phyloP scores from a whole-genome alignment of 2,329 filamentous ascomycete species.

The Emergomyces pasteurianus region DNA sequence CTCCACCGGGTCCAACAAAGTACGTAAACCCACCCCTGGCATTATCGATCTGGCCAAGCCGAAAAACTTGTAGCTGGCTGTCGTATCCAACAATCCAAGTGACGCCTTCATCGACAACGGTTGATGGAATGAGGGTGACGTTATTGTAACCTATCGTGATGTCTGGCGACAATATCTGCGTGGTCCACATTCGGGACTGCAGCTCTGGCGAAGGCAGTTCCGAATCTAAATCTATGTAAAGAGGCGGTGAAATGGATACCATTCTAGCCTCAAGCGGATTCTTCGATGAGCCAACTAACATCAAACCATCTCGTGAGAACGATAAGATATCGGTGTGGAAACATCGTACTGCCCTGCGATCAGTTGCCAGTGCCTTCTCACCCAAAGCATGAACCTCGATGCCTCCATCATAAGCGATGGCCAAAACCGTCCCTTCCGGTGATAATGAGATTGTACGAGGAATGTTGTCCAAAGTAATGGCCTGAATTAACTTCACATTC shows the following conservation, averaged over 20 bases:
- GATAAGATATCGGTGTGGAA: slow-evolving; percentile 60
- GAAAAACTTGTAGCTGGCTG: slow-evolving; percentile 62
- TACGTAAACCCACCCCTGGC: slow-evolving; percentile 65
- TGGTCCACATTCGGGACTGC: slow-evolving; percentile 69
- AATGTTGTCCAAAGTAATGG: slow-evolving; percentile 64
- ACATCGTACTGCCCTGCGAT: slow-evolving; percentile 66
- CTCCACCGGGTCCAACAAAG: slow-evolving; percentile 55
- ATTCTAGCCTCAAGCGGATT: slow-evolving; percentile 54
- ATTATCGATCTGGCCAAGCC: slow-evolving; percentile 63
- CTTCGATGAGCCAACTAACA: slow-evolving; percentile 63
- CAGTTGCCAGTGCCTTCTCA: slow-evolving; percentile 49
- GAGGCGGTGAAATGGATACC: slow-evolving; percentile 66
- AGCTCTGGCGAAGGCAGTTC: slow-evolving; percentile 45
- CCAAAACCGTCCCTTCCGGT: slow-evolving; percentile 68
- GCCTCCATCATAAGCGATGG: slow-evolving; percentile 75
- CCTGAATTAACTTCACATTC: slow-evolving; percentile 59
- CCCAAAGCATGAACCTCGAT: slow-evolving; percentile 74
- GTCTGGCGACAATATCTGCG: slow-evolving; percentile 73
- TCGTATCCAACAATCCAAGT: slow-evolving; percentile 71
- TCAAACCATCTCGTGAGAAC: slow-evolving; percentile 67
- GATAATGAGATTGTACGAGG: slow-evolving; percentile 70
- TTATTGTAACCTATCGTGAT: slow-evolving; percentile 69
- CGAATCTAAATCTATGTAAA: slow-evolving; percentile 50
- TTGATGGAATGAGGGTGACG: slow-evolving; percentile 50
- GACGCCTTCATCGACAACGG: slow-evolving; percentile 44